phyloP scores from a whole-genome alignment of 75 land plant species.

The Cryptomeria japonica region DNA sequence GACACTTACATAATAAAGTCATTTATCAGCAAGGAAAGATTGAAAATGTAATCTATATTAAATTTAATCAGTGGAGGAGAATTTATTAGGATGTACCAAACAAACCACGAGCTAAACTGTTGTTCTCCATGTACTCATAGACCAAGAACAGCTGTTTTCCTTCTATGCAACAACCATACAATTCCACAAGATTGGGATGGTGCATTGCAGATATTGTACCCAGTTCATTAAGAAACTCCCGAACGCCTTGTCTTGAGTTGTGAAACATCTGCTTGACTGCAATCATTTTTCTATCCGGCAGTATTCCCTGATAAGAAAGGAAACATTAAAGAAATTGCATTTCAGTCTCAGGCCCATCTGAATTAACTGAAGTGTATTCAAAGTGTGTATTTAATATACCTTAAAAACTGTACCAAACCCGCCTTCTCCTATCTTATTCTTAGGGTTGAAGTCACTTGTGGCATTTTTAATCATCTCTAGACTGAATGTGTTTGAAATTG shows the following conservation, averaged over 20 bases:
- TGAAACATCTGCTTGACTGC: constrained; percentile 18
- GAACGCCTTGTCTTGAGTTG: constrained; percentile 8
- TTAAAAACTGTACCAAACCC: constrained; percentile 35
- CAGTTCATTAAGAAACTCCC: constrained; percentile 26
- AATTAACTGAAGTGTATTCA: background rate
- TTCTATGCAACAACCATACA: constrained; percentile 21
- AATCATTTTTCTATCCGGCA: constrained; percentile 13
- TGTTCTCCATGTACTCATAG: constrained; percentile 26
- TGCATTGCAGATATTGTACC: constrained; percentile 17
- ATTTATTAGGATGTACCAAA: constrained; percentile 14
- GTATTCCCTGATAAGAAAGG: background rate
- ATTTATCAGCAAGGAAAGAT: background rate
- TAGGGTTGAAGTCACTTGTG: constrained; percentile 7
- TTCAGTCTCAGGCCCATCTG: background rate
- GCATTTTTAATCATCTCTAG: background rate
- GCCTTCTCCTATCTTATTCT: constrained; percentile 30
- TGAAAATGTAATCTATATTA: background rate
- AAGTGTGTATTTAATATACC: background rate
- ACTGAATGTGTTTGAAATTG: background rate
- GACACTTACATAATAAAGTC: background rate
- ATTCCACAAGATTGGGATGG: constrained; percentile 28
- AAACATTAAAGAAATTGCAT: background rate
- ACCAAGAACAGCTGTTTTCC: constrained; percentile 26
- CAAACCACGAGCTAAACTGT: constrained; percentile 15
- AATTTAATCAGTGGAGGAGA: background rate